A percentile compares a stretch with the other conserved stretches of the same genome.
These are phyloP conservation scores for Kernera saxatilis DNA, from an alignment of 345 rosid genomes.

Conservation along the genomic window DNA sequence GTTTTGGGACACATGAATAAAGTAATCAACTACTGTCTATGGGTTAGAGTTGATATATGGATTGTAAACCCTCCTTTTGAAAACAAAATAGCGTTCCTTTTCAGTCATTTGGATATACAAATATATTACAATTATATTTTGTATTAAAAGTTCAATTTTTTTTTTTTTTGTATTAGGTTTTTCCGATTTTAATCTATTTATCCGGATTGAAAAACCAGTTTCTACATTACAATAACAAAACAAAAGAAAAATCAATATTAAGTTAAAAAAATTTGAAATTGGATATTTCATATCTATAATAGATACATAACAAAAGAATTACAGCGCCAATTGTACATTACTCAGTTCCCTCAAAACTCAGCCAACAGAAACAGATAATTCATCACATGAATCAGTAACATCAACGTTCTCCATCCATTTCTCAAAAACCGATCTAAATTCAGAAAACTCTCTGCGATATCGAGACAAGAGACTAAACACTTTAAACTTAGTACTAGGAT, in stretches of 20 bases:
- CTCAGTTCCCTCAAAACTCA: not conserved
- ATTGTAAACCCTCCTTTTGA: no score
- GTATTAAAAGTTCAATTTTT: no score
- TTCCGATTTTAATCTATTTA: no score
- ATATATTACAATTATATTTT: no score
- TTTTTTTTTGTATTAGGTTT: no score
- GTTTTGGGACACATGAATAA: no score
- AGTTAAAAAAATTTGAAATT: not conserved
- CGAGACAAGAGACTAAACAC: conserved; percentile 30
- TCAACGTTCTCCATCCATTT: conserved; percentile 21
- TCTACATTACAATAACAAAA: not conserved
- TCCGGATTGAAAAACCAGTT: not conserved
- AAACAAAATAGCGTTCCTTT: no score
- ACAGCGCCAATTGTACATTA: not conserved
- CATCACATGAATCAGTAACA: conserved; percentile 8
- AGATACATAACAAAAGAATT: not conserved
- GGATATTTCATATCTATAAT: conserved; percentile 4
- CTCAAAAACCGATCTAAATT: conserved; percentile 31
- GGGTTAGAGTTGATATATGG: no score
- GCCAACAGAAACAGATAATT: conserved; percentile 12
- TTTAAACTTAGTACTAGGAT: conserved; percentile 26
- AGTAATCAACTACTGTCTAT: no score
- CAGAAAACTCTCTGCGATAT: conserved; percentile 26
- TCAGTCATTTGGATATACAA: no score
- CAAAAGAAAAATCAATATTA: not conserved